Base-by-base conservation (phyloP, 352 stramenopile species). In the Phytophthora sansomeana region DNA sequence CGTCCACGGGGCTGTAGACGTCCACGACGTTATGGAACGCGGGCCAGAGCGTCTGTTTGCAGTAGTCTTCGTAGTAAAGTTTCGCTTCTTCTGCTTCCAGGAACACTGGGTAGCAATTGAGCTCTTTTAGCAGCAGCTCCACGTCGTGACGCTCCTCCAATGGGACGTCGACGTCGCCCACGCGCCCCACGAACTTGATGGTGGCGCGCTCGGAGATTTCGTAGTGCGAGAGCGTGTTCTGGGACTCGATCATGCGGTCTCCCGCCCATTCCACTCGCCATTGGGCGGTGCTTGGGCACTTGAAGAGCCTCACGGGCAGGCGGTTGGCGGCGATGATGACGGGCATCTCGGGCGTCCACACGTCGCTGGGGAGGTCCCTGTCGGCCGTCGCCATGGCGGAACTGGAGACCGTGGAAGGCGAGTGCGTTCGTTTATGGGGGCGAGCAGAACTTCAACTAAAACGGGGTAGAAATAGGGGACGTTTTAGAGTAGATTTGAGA, bases 11-110 rank as follows among this genome's bases (percentile, higher is more conserved):
- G 49, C 75, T 89, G 70, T 94, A 94, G 10, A 92, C 76, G 58
- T 98, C 97, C 24, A 98, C 86, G 7, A 99, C 91, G 74, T 99
- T 98, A 78, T 99, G 97, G 67, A 99, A 96, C 30, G 97, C 92
- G 6, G 96, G 96, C 97, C 97, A 99, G 11, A 99, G 87, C 8
- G 98, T 90, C 58, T 97, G 91, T 77, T 99, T 99, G 82, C 97
- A 99, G 77, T 98, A 99, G 46, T 92, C 90, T 76, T 98, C 93
- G 47, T 91, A 94, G 61, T 88, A 90, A 5, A 90, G 58, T 52
- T 83, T 83, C 8, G 81, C 83, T 43, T 91, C 83, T 5, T 87
- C 73, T 1, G 61, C 28, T 4, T 72, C 56, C 8, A 90, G 56
- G 51, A 91, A 91, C 21, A 93, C 81, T 0, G 85, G 83, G 36